Evolutionary conservation across 2,329 filamentous ascomycete species (phyloP), one percentile per base, ranked within the genome.

Genomic region (Xylaria polymorpha): DNA sequence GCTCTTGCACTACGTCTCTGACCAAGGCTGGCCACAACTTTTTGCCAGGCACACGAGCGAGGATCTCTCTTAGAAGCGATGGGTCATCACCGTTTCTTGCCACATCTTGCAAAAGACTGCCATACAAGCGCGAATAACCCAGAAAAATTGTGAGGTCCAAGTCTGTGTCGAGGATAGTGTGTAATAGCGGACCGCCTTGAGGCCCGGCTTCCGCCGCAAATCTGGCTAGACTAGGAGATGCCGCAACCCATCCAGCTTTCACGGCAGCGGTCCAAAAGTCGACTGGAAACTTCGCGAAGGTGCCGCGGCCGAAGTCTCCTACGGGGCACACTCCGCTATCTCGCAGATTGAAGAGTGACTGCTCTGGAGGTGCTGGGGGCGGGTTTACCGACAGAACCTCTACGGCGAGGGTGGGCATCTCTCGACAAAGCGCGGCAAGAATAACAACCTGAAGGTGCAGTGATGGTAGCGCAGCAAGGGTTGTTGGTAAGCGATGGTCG

Each of bases 311-410:
- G 22, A 57, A 39, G 8, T 12, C 3, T 37, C 20, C 37, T 18
- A 41, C 50, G 43, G 48, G 56, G 25, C 66, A 65, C 22, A 65
- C n/a, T 1, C 3, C 50, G 20, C 66, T 43, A 8, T 32, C 41
- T n/a, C 22, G 10, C 29, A 69, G 32, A 48, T 69, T 69, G 25
- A 69, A 69, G 10, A 69, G 58, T 1, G 62, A 69, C 29, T 65
- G 4, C 20, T 62, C 9, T 2, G 58, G 66, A 29, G 66, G 62
- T 58, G 20, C 50, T 20, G 64, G 64, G 10, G 25, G 29, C n/a
- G 65, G 44, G 64, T 56, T 43, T 44, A 22, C 20, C 44, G 37
- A 62, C 37, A 69, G 37, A 37, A 66, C 14, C 5, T 69, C 66
- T 15, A 37, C 9, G 9, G 66, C 66, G 10, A 69, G 39, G 61